These are phyloP conservation scores for Apostasia shenzhenica DNA, from an alignment of 106 monocot genomes.

Conservation along the genomic window DNA sequence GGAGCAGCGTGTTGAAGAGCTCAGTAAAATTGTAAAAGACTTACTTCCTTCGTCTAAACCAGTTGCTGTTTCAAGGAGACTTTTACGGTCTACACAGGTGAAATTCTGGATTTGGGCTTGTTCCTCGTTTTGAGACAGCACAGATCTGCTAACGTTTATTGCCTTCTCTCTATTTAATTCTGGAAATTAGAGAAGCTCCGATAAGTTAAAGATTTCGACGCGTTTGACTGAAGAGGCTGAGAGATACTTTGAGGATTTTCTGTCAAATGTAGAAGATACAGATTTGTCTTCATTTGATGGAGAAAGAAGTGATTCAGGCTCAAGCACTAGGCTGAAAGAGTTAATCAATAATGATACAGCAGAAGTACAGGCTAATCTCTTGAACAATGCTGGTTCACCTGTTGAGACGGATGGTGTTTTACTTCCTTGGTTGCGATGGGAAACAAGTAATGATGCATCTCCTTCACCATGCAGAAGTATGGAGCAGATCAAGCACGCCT, in stretches of 20 bases:
- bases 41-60: slow-evolving; percentile 57
- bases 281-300: slow-evolving; percentile 96
- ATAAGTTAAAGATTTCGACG: slow-evolving; percentile 62
- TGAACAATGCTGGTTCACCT: slow-evolving; percentile 23
- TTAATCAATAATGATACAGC: slow-evolving; percentile 7
- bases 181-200: slow-evolving; percentile 49
- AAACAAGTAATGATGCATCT: slow-evolving; percentile 45
- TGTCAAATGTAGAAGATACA: slow-evolving; percentile 94
- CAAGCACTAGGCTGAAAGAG: slow-evolving; percentile 26
- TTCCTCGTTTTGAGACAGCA: not conserved
- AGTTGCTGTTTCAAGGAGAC: slow-evolving; percentile 21
- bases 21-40: slow-evolving; percentile 62
- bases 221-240: slow-evolving; percentile 82
- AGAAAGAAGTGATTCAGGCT: slow-evolving; percentile 87
- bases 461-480: slow-evolving; percentile 44
- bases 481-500: not conserved
- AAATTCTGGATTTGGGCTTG: slow-evolving; percentile 5
- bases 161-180: not conserved
- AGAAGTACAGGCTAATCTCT: slow-evolving; percentile 23
- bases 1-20: slow-evolving; percentile 79
- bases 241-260: slow-evolving; percentile 86
- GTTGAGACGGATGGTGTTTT: slow-evolving; percentile 63
- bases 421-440: slow-evolving; percentile 98
- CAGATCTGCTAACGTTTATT: not conserved
- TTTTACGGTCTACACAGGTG: slow-evolving; percentile 50